A percentile compares a stretch with the other conserved stretches of the same genome.
Evolutionary conservation across 2,329 filamentous ascomycete species (phyloP).

Genomic region (Fusarium pseudograminearum): DNA sequence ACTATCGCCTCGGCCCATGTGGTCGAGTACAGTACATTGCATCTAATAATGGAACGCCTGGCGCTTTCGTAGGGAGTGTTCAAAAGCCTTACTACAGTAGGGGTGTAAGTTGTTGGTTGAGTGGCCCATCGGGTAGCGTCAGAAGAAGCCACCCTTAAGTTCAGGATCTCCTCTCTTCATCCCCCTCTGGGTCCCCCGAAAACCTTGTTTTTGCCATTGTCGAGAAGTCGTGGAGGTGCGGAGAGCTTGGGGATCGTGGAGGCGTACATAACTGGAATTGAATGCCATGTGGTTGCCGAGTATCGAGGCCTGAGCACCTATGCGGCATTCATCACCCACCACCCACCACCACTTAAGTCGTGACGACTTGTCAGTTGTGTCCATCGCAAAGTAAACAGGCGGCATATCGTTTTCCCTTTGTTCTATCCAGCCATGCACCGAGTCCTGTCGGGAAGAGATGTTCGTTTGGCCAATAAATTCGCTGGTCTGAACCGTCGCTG

Average conservation of each 20-base stretch:
- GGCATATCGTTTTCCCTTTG: neutral
- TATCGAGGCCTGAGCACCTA: constrained; percentile 5
- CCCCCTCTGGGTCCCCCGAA: constrained; percentile 33
- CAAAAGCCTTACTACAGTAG: constrained; percentile 21
- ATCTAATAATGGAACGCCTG: constrained; percentile 20
- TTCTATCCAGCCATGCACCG: neutral
- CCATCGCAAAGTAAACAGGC: neutral
- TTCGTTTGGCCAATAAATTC: neutral
- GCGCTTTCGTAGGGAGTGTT: constrained; percentile 38
- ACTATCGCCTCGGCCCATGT: constrained; percentile 38
- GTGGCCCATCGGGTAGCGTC: constrained; percentile 10
- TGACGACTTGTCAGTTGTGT: neutral
- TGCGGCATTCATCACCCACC: neutral
- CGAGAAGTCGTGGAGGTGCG: constrained; percentile 32
- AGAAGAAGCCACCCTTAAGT: constrained; percentile 36
- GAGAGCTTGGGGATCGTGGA: constrained; percentile 32
- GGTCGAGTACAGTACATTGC: constrained; percentile 35
- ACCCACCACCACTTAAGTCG: neutral
- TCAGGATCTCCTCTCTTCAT: constrained; percentile 30
- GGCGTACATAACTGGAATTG: constrained; percentile 20
- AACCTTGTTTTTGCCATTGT: constrained; percentile 38
- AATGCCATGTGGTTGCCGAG: constrained; percentile 18
- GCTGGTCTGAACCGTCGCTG: neutral
- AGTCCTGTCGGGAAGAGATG: neutral
- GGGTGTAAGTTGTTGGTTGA: constrained; percentile 7